Evolutionary conservation across 176 grass and related monocot species (phyloP), one percentile per base, ranked within the genome.

Genomic region (Thinopyrum elongatum): DNA sequence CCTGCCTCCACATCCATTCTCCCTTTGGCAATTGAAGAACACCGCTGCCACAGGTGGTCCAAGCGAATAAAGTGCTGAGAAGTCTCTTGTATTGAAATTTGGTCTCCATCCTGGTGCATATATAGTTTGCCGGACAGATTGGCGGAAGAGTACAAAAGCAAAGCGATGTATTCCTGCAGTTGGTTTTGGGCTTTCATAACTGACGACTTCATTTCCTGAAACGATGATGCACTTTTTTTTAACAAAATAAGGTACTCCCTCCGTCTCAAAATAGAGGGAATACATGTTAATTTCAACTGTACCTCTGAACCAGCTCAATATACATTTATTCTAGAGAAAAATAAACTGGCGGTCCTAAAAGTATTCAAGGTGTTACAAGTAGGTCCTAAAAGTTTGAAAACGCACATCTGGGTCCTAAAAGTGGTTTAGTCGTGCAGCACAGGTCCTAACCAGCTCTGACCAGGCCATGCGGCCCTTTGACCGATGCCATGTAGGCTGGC

Each of bases 11-110:
- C 93, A 98, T 55, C 93, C 96, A 25, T 92, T 98, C 88, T 95
- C 96, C 71, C 96, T 90, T 81, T 94, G 96, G 74, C 93, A 98
- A 84, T 98, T 98, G 86, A 98, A 95, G 88, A 87, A 98, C 29
- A 91, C 79, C 1, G 96, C 84, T 22, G 86, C 90, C 17, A 91
- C 93, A 41, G 93, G 93, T 41, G 78, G 62, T 30, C 93, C 96
- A 67, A 95, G 88, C 84, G 92, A 91, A 77, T 98, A 95, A 36
- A 98, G 71, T 23, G 92, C 93, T 11, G 93, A 81, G 67, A 98
- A 95, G 71, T 95, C 93, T 79, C 90, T 95, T 22, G 88, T 94
- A 89, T 98, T 98, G 86, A 98, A 98, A 85, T 98, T 95, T 19
- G 33, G 88, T 53, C 93, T 95, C 96, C 96, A 98, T 83, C 93